A percentile compares a stretch with the other conserved stretches of the same genome.
phyloP scores from a whole-genome alignment of 1,284 basidiomycete genomes.

The Ceraceosorus guamensis region DNA sequence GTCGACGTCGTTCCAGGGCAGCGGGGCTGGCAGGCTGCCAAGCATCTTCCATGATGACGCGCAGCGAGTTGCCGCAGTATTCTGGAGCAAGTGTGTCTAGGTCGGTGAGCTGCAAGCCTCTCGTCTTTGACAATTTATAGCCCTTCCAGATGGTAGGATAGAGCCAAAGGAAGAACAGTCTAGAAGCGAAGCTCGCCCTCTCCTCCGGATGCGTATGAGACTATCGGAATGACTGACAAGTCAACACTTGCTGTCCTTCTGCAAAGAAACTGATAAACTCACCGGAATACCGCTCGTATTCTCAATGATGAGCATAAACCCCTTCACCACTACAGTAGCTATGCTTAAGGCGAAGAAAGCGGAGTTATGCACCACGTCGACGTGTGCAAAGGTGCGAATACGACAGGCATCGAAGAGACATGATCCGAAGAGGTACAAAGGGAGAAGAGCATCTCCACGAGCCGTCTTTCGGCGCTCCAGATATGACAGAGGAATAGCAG shows the following conservation, averaged over 20 bases:
- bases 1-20: too few species aligned
- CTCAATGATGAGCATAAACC: constrained; percentile 22
- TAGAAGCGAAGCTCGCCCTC: constrained; percentile 27
- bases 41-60: constrained; percentile 6
- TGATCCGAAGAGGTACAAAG: constrained; percentile 23
- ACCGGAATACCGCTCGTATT: constrained; percentile 16
- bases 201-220: constrained; percentile 8
- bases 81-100: constrained; percentile 22
- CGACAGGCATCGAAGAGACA: constrained; percentile 24
- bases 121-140: constrained; percentile 4
- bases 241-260: too few species aligned
- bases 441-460: constrained; percentile 19
- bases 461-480: constrained; percentile 22
- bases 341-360: constrained; percentile 23
- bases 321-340: constrained; percentile 15
- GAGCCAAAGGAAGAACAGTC: constrained; percentile 29
- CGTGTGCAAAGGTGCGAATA: constrained; percentile 21
- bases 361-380: constrained; percentile 13
- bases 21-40: neutral
- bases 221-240: too few species aligned
- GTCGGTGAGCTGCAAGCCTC: constrained; percentile 19
- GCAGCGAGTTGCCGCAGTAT: constrained; percentile 17
- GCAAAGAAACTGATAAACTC: neutral
- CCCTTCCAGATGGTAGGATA: constrained; percentile 23
- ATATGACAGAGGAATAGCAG: constrained; percentile 15